Conservation (phyloP, 2,329 filamentous ascomycete species). For the Xylariaceae sp. region DNA sequence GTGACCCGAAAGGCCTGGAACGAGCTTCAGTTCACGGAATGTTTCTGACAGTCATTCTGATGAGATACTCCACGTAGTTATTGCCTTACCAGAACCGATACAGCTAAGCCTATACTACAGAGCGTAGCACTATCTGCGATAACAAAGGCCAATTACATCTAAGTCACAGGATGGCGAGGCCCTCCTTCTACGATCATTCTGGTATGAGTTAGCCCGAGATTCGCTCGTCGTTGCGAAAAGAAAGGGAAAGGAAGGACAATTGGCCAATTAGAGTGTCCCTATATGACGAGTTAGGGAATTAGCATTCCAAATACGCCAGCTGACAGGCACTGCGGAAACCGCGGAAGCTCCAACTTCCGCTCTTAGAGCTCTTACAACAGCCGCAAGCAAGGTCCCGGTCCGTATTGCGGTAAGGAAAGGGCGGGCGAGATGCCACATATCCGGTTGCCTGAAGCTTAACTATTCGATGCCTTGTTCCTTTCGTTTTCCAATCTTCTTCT, state of each 20-base stretch:
- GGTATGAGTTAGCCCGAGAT: constrained; percentile 12
- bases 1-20: too few relatives aligned
- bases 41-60: too few relatives aligned
- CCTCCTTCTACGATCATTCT: too few relatives aligned
- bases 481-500: not conserved
- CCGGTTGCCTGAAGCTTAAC: constrained; percentile 13
- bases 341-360: constrained; percentile 31
- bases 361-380: constrained; percentile 12
- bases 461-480: constrained; percentile 3
- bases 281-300: constrained; percentile 22
- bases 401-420: constrained; percentile 1
- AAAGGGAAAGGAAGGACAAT: not conserved
- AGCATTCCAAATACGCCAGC: constrained; percentile 14
- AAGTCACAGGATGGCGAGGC: too few relatives aligned
- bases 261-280: constrained; percentile 16
- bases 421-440: constrained; percentile 25
- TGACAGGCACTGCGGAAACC: constrained; percentile 13
- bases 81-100: too few relatives aligned
- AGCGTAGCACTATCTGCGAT: too few relatives aligned
- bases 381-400: constrained; percentile 3
- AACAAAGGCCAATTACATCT: too few relatives aligned
- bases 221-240: constrained; percentile 4
- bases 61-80: too few relatives aligned
- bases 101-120: too few relatives aligned
- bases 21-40: too few relatives aligned